Conservation (phyloP, 2,329 filamentous ascomycete species). For the Didymellaceae sp. region DNA sequence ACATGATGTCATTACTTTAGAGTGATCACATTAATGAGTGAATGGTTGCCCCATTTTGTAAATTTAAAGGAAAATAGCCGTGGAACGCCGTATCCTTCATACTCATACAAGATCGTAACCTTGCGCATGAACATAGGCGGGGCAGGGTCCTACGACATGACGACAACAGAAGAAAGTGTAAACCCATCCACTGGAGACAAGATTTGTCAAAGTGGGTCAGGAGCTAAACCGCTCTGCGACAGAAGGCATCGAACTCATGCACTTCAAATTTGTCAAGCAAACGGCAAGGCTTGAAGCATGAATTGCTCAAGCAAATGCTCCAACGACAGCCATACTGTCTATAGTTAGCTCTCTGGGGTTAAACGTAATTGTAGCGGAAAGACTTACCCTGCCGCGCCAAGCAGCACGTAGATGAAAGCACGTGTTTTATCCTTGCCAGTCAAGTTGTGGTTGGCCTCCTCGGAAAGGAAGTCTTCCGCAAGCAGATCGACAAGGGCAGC, state of each 20-base stretch:
- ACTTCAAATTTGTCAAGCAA: neutral
- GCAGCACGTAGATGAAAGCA: slow-evolving; percentile 56
- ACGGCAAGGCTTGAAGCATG: neutral
- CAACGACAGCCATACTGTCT: slow-evolving; percentile 45
- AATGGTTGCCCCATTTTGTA: slow-evolving; percentile 45
- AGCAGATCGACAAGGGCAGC: slow-evolving; percentile 69
- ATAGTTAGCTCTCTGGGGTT: slow-evolving; percentile 3
- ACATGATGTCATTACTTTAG: slow-evolving; percentile 43
- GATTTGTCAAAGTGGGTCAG: neutral
- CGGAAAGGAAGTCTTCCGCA: slow-evolving; percentile 69
- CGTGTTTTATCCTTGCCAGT: slow-evolving; percentile 60
- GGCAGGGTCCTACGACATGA: neutral
- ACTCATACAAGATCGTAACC: slow-evolving; percentile 24
- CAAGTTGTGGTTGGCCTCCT: slow-evolving; percentile 54
- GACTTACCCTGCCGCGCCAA: slow-evolving; percentile 40
- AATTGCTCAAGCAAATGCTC: slow-evolving; percentile 43
- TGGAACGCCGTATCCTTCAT: slow-evolving; percentile 16
- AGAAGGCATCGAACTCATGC: neutral
- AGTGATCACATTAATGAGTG: slow-evolving; percentile 42
- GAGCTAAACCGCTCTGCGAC: neutral
- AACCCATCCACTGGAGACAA: neutral
- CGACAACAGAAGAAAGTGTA: neutral
- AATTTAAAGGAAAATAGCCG: slow-evolving; percentile 16
- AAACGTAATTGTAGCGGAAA: slow-evolving; percentile 27
- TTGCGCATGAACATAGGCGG: neutral